These are phyloP conservation scores for Crithidia brevicula DNA, from an alignment of 208 protist species.

Conservation along the genomic window DNA sequence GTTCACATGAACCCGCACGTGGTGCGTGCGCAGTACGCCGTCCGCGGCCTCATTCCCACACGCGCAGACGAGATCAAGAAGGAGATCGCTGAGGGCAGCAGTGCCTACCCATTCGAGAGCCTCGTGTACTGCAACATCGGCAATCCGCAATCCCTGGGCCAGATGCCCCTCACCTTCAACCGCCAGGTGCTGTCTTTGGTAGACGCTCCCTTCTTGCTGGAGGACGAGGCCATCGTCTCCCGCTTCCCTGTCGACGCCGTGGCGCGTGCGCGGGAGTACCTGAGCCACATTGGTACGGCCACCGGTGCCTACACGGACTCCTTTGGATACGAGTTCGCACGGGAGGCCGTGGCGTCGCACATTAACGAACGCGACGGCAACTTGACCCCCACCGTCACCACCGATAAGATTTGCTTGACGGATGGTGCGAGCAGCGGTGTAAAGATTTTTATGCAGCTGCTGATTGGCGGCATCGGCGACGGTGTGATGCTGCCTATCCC, in stretches of 20 bases:
- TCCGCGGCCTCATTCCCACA: constrained; percentile 85
- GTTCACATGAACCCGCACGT: constrained; percentile 67
- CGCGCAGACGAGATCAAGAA: constrained; percentile 80
- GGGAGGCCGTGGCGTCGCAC: constrained; percentile 93
- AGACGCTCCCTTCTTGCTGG: constrained; percentile 73
- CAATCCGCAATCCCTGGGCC: constrained; percentile 97
- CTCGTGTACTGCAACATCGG: constrained; percentile 99
- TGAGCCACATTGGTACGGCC: constrained; percentile 53
- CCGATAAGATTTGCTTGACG: constrained; percentile 93
- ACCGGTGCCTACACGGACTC: constrained; percentile 98
- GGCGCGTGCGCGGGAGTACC: constrained; percentile 80
- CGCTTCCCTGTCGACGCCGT: constrained; percentile 92
- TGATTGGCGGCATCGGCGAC: constrained; percentile 75
- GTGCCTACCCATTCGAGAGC: constrained; percentile 65
- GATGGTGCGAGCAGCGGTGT: constrained; percentile 96
- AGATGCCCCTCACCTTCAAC: constrained; percentile 97
- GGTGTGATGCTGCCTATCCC: constrained; percentile 98
- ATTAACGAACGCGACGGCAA: constrained; percentile 94
- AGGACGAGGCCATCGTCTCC: constrained; percentile 43
- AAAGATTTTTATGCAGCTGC: constrained; percentile 81
- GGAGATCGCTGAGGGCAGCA: constrained; percentile 50
- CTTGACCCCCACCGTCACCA: constrained; percentile 32
- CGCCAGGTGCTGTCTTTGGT: constrained; percentile 93
- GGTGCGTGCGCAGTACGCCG: constrained; percentile 85
- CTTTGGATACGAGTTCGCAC: constrained; percentile 87